Evolutionary conservation across 169 alveolate species (phyloP), one percentile per base, ranked within the genome.

Genomic region (Cryptosporidium felis): DNA sequence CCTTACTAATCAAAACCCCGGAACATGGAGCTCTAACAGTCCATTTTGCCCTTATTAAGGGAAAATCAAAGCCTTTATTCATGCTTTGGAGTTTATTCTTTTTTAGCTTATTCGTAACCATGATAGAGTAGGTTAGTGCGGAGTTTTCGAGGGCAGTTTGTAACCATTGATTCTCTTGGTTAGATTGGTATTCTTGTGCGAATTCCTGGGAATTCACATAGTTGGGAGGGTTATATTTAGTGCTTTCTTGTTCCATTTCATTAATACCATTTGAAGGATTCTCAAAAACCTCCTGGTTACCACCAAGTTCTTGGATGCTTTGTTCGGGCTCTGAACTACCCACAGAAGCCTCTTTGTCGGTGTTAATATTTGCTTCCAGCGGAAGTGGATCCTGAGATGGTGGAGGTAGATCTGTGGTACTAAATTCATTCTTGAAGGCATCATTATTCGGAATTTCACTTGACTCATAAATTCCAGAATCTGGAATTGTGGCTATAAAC

Each of bases 11-110:
- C 12, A 65, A 32, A 12, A 46, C 21, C 3, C 81, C 81, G 5
- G 81, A 46, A n/a, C 81, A 65, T n/a, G 81, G 81, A 65, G 81
- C 53, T 47, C 62, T 65, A 10, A 47, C 62, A 12, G 23, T 65
- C 81, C 81, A 65, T 23, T 46, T 65, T 1, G 81, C 45, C 12
- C 34, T 65, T 32, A 26, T 21, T 32, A 34, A 6, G 14, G 10
- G 9, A 3, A 65, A 3, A 28, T 45, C 59, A 46, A 45, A 16
- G 26, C 21, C 14, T 14, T 46, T 18, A 12, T 30, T 45, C 59
- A 65, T 14, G 26, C 49, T 65, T 14, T 65, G 81, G 34, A 65
- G 45, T 16, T 47, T 65, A 5, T 38, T 23, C 40, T 65, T 65
- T 44, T 47, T 65, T 0, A 65, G 8, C 1, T 65, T 38, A 30